These are phyloP conservation scores for Starmerella etchellsii DNA, from an alignment of 805 yeast genomes.

Conservation along the genomic window DNA sequence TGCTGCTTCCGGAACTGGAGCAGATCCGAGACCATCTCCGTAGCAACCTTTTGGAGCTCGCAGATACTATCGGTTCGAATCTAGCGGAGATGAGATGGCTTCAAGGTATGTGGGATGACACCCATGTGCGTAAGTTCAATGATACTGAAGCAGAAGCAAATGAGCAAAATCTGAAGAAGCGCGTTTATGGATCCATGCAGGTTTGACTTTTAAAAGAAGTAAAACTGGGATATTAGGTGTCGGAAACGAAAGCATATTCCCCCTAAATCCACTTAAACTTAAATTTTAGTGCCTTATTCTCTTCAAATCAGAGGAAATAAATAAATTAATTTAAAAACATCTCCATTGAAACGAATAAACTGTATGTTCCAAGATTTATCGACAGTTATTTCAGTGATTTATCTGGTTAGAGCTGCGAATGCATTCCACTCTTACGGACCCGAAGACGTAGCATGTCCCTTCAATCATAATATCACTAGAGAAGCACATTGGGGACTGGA, in stretches of 20 bases:
- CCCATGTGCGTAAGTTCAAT: conserved; percentile 33
- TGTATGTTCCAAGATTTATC: too few species aligned
- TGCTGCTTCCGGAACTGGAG: conserved; percentile 43
- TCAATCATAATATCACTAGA: too few species aligned
- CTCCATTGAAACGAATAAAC: too few species aligned
- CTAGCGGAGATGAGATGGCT: conserved; percentile 67
- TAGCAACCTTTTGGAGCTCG: conserved; percentile 37
- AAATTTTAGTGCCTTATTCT: too few species aligned
- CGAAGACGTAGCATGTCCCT: conserved; percentile 1
- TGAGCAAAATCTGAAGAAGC: not conserved
- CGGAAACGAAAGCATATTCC: too few species aligned
- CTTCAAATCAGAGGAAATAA: too few species aligned
- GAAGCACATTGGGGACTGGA: too few species aligned
- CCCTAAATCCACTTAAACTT: not conserved
- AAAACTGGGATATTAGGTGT: too few species aligned
- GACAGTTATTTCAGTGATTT: too few species aligned
- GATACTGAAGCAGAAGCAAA: not conserved
- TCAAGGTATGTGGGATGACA: conserved; percentile 64
- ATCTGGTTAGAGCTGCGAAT: too few species aligned
- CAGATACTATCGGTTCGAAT: conserved; percentile 64
- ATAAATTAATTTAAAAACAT: too few species aligned
- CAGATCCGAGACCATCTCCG: conserved; percentile 54
- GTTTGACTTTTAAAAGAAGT: not conserved
- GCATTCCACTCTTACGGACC: conserved; percentile 13
- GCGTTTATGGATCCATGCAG: conserved; percentile 5